Evolutionary conservation across 2,329 filamentous ascomycete species (phyloP), one percentile per base, ranked within the genome.

Genomic region (Paraconiothyrium sp.): DNA sequence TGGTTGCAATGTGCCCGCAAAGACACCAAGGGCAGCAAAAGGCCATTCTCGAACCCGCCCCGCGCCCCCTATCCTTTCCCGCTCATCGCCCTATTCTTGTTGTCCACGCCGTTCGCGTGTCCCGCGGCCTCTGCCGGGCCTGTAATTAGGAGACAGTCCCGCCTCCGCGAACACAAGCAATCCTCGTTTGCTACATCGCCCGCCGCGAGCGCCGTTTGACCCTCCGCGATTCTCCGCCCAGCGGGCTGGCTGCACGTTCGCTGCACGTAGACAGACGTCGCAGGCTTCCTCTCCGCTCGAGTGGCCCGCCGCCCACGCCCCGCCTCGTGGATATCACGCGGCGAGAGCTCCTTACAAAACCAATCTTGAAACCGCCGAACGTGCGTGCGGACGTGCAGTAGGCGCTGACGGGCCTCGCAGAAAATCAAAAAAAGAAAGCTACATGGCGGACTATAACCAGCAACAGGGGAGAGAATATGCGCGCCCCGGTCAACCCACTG

Each of bases 361-460:
- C 60, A 16, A 24, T 67, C 64, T 65, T 48, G 48, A 54, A 16
- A 41, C 59, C 57, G 41, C 58, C 58, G 22, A 16, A 59, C 13
- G 54, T 60, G 62, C 49, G 57, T 57, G 71, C 74, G 74, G 64
- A 77, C 76, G 74, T 66, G 37, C 67, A 49, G 46, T 58, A 59
- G 54, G 50, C 39, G 64, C 61, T 62, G 61, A 56, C 46, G 51
- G 51, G 24, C 55, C 47, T 51, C 54, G 66, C 65, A 54, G 58
- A 69, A 35, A 61, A 67, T 65, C 65, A 54, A 59, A 69, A 35
- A 61, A 67, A 70, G 63, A 59, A 69, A 66, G 54, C 62, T 57
- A 65, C 68, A 89, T 89, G 89, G 88, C 89, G 76, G 88, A 90
- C 77, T 86, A 89, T 80, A 82, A 85, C 75, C 79, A 84, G 68